Evolutionary conservation across 495 filamentous ascomycete species (phyloP).

Genomic region (Neurospora intermedia): DNA sequence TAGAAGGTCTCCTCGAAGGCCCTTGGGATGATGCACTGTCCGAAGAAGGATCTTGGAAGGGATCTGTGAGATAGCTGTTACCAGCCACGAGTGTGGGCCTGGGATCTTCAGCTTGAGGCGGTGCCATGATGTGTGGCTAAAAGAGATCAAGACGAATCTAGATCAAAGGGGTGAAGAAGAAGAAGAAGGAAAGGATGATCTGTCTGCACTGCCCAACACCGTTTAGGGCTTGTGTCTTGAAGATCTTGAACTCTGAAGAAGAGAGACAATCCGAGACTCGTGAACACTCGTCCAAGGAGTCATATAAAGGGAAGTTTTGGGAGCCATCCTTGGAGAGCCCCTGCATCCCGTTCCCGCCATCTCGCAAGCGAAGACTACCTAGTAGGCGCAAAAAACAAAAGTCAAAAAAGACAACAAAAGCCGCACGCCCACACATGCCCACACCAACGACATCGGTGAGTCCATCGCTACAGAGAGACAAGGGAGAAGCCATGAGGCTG

Average conservation of each 20-base stretch:
- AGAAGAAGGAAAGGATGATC: not conserved
- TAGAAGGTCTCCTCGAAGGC: slow-evolving; percentile 12
- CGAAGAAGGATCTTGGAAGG: slow-evolving; percentile 18
- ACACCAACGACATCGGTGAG: not conserved
- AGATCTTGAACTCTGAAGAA: not conserved
- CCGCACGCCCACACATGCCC: not conserved
- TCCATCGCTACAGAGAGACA: not conserved
- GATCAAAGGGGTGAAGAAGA: not conserved
- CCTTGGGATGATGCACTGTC: slow-evolving; percentile 8
- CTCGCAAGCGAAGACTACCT: not conserved
- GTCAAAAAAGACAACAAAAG: not conserved
- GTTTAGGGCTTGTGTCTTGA: not conserved
- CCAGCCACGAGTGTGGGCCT: not conserved
- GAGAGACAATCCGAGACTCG: not conserved
- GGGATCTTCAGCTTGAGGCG: not conserved
- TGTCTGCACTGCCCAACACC: not conserved
- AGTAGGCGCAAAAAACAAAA: not conserved
- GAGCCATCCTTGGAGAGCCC: not conserved
- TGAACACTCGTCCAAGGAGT: not conserved
- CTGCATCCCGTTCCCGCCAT: not conserved
- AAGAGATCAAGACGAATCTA: not conserved
- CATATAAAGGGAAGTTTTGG: not conserved
- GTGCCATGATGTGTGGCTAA: not conserved
- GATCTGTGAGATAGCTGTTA: slow-evolving; percentile 6
- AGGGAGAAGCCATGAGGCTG: not conserved